Conservation (phyloP, 1,284 basidiomycete genomes). For the Cryptococcus sp. region DNA sequence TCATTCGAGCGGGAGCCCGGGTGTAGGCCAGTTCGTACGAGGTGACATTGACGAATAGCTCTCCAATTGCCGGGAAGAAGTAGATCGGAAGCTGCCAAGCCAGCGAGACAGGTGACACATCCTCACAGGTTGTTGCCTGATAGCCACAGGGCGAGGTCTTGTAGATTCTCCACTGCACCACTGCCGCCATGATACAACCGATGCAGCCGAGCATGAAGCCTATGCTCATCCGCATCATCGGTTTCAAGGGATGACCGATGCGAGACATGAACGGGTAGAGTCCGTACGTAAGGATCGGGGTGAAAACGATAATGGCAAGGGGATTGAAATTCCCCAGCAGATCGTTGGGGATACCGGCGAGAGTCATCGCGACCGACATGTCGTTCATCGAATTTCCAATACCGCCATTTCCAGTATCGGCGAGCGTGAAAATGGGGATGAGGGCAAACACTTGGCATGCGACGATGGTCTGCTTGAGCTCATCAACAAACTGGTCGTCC, state of each 20-base stretch:
- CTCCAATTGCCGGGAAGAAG: constrained; percentile 54
- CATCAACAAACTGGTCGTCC: constrained; percentile 57
- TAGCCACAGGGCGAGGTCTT: constrained; percentile 54
- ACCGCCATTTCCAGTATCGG: constrained; percentile 48
- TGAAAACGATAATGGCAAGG: constrained; percentile 53
- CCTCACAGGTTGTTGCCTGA: constrained; percentile 47
- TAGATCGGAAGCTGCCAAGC: constrained; percentile 55
- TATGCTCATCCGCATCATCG: constrained; percentile 37
- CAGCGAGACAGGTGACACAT: constrained; percentile 39
- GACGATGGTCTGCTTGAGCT: constrained; percentile 53
- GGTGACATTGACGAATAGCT: constrained; percentile 57
- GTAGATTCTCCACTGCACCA: constrained; percentile 57
- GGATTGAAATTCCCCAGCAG: constrained; percentile 56
- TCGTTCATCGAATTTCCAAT: constrained; percentile 49
- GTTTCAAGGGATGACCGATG: constrained; percentile 42
- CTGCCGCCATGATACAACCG: constrained; percentile 52
- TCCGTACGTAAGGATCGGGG: constrained; percentile 53
- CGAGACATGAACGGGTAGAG: constrained; percentile 54
- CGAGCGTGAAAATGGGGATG: constrained; percentile 55
- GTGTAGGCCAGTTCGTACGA: constrained; percentile 57
- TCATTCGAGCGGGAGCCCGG: constrained; percentile 52
- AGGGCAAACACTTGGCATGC: constrained; percentile 55
- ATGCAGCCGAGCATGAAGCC: constrained; percentile 48
- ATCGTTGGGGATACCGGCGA: constrained; percentile 56
- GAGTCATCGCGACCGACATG: constrained; percentile 53